A percentile compares a stretch with the other conserved stretches of the same genome.
These are phyloP conservation scores for Trapa bicornis DNA, from an alignment of 345 rosid species.

Conservation along the genomic window DNA sequence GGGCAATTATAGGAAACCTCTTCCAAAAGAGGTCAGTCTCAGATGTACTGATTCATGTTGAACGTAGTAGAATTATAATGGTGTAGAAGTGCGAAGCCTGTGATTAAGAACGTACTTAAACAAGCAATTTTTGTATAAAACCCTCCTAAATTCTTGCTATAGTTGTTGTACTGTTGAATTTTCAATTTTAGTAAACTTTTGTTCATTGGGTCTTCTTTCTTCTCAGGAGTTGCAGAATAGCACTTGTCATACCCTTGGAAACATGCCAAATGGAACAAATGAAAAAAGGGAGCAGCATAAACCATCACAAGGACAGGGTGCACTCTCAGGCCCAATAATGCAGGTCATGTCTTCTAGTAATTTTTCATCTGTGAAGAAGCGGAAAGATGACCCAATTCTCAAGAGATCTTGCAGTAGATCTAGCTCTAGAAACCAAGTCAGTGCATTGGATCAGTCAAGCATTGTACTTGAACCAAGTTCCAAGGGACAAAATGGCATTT, in stretches of 20 bases:
- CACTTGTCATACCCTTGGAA: not conserved
- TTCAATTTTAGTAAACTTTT: not conserved
- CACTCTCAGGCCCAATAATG: slow-evolving; percentile 25
- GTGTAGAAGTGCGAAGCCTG: no score
- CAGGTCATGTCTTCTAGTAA: slow-evolving; percentile 36
- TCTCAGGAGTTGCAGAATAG: slow-evolving; percentile 3
- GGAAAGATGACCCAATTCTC: slow-evolving; percentile 7
- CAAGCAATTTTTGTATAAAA: no score
- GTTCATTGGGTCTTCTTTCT: not conserved
- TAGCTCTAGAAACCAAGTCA: slow-evolving; percentile 11
- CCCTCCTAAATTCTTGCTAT: not conserved
- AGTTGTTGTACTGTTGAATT: not conserved
- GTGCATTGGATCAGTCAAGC: slow-evolving; percentile 7
- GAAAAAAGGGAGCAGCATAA: slow-evolving; percentile 1
- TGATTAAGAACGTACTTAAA: no score
- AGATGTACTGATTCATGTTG: not conserved
- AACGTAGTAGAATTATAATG: no score
- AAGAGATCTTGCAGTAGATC: slow-evolving; percentile 10
- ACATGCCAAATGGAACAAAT: not conserved
- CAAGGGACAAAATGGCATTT: not conserved
- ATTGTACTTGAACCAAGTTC: not conserved
- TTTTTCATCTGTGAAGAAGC: slow-evolving; percentile 34
- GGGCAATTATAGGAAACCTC: not conserved
- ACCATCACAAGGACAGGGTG: slow-evolving; percentile 17
- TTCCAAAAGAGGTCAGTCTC: slow-evolving; percentile 11